Conservation (phyloP, 2,329 filamentous ascomycete genomes). For the Monosporascus sp. region DNA sequence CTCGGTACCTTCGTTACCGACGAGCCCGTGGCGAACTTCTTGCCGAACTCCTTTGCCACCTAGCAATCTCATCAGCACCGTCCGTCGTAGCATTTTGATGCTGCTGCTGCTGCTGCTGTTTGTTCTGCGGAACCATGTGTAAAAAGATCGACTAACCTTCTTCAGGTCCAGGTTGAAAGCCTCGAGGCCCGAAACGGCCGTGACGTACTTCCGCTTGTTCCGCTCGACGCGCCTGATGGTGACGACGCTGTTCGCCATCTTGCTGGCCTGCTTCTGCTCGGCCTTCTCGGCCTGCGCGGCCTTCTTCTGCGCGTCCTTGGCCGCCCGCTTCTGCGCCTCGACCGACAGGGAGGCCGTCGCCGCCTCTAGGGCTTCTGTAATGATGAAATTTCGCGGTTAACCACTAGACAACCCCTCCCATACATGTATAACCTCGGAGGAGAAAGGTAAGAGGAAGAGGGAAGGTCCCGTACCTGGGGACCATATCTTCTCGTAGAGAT, state of each 20-base stretch:
- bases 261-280: constrained; percentile 77
- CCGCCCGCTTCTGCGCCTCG: constrained; percentile 88
- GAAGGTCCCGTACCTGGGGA: constrained; percentile 60
- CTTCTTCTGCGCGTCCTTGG: constrained; percentile 96
- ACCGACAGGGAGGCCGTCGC: constrained; percentile 82
- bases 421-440: not conserved
- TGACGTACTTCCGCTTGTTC: constrained; percentile 97
- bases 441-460: not conserved
- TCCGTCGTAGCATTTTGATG: too few species aligned
- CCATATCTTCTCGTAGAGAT: constrained; percentile 75
- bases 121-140: too few species aligned
- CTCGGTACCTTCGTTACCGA: constrained; percentile 84
- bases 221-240: constrained; percentile 95
- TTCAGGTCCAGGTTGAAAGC: constrained; percentile 89
- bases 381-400: constrained; percentile 1
- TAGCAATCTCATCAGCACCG: not conserved
- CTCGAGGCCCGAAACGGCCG: constrained; percentile 84
- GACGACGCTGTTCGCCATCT: constrained; percentile 75
- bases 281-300: constrained; percentile 86
- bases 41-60: constrained; percentile 89
- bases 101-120: too few species aligned
- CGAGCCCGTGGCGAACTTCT: constrained; percentile 94
- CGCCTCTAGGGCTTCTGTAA: constrained; percentile 69
- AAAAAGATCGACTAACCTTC: too few species aligned
- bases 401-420: not conserved